phyloP scores from a whole-genome alignment of 2,329 filamentous ascomycete species.

The Fusarium piperis region DNA sequence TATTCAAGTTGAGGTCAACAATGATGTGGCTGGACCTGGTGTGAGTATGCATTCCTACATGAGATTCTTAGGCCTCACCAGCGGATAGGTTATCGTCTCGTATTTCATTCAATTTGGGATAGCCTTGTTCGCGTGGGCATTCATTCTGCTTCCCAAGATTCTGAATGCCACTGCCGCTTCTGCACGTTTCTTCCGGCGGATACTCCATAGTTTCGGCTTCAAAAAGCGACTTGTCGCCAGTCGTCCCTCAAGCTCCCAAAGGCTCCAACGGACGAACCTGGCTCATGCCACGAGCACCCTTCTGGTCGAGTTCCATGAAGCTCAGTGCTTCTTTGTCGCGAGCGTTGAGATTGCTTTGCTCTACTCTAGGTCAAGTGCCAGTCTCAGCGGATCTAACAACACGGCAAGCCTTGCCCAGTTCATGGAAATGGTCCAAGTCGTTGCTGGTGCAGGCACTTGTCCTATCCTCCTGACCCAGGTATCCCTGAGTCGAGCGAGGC shows the following conservation, averaged over 20 bases:
- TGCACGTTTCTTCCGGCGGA: fast-evolving
- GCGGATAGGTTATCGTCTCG: no score
- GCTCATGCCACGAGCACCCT: conserved; percentile 9
- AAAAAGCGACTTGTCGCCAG: background rate
- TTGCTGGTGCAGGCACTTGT: conserved; percentile 14
- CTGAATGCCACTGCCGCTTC: background rate
- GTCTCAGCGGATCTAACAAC: conserved; percentile 2
- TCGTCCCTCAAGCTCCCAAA: background rate
- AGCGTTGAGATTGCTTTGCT: conserved; percentile 8
- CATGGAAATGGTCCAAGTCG: background rate
- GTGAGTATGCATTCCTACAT: no score
- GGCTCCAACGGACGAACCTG: background rate
- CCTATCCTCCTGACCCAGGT: background rate
- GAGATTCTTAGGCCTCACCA: no score
- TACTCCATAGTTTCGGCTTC: fast-evolving
- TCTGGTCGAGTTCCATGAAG: conserved; percentile 24
- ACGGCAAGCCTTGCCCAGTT: conserved; percentile 11
- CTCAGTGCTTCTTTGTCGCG: conserved; percentile 16
- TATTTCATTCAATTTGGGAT: conserved; percentile 20
- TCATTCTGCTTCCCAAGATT: background rate
- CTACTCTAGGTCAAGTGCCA: background rate
- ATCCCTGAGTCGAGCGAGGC: background rate
- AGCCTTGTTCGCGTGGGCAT: conserved; percentile 1
- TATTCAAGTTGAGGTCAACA: conserved; percentile 8
- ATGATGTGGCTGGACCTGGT: conserved; percentile 21